Conservation (phyloP, 2,329 filamentous ascomycete genomes). For the Apiospora saccharicola region DNA sequence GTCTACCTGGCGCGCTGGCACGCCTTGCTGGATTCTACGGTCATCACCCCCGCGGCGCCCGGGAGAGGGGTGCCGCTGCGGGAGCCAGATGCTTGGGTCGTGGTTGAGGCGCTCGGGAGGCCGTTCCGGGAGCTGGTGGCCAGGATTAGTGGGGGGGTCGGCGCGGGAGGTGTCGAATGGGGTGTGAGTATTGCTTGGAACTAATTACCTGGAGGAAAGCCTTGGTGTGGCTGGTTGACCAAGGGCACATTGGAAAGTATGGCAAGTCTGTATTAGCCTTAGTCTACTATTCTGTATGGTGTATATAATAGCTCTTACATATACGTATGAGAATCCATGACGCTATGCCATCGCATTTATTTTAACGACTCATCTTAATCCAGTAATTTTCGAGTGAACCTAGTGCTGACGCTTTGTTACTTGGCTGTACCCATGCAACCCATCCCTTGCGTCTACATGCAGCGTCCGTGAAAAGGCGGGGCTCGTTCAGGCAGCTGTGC, state of each 20-base stretch:
- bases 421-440: not conserved
- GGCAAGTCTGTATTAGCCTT: not conserved
- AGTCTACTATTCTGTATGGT: too few relatives aligned
- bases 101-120: constrained; percentile 33
- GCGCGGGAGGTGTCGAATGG: not conserved
- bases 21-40: constrained; percentile 71
- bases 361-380: too few relatives aligned
- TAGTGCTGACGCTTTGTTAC: too few relatives aligned
- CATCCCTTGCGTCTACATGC: not conserved
- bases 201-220: too few relatives aligned
- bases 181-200: too few relatives aligned
- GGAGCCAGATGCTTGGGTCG: constrained; percentile 25
- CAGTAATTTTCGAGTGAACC: too few relatives aligned
- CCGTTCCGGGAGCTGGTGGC: constrained; percentile 36
- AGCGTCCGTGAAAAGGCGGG: not conserved
- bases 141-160: constrained; percentile 26
- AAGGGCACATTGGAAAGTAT: too few relatives aligned
- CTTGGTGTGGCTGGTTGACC: too few relatives aligned
- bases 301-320: too few relatives aligned
- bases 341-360: too few relatives aligned
- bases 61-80: constrained; percentile 45
- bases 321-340: too few relatives aligned
- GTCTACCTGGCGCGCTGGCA: constrained; percentile 79
- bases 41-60: constrained; percentile 66
- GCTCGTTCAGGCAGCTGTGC: not conserved